Evolutionary conservation across 2,329 filamentous ascomycete genomes (phyloP).

Genomic region (Exophiala mesophila): DNA sequence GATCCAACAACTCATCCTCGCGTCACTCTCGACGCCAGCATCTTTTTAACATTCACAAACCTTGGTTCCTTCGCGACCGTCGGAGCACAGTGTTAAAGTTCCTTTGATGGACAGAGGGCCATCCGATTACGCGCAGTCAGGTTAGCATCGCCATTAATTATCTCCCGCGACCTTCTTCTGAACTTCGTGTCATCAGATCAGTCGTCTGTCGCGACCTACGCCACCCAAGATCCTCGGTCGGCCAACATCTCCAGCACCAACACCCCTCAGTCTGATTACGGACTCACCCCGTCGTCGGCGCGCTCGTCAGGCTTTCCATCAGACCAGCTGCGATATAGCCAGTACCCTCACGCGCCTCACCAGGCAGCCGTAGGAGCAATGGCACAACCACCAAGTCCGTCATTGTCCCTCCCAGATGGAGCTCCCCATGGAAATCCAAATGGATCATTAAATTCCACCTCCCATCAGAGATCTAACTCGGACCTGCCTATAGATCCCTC

Average conservation of each 20-base stretch:
- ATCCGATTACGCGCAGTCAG: constrained; percentile 78
- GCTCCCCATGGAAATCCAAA: constrained; percentile 66
- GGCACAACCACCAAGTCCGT: constrained; percentile 99
- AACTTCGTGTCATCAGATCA: constrained; percentile 62
- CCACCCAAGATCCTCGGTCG: constrained; percentile 72
- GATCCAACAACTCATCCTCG: constrained; percentile 16
- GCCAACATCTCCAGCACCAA: constrained; percentile 69
- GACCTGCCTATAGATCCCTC: constrained; percentile 99
- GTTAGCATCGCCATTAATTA: constrained; percentile 66
- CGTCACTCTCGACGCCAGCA: constrained; percentile 17
- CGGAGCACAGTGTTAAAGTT: constrained; percentile 5
- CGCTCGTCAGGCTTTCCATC: constrained; percentile 74
- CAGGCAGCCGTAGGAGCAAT: constrained; percentile 79
- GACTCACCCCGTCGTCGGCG: constrained; percentile 67
- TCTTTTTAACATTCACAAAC: constrained; percentile 9
- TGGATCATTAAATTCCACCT: constrained; percentile 33
- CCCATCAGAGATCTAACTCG: constrained; percentile 83
- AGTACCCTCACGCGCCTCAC: constrained; percentile 71
- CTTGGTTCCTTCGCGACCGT: constrained; percentile 11
- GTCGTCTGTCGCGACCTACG: constrained; percentile 86
- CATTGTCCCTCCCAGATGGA: constrained; percentile 78
- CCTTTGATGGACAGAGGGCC: constrained; percentile 54
- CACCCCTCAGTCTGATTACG: constrained; percentile 86
- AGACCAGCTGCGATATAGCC: constrained; percentile 71
- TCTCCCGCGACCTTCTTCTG: constrained; percentile 21